phyloP scores from a whole-genome alignment of 2,329 filamentous ascomycete species.

The Cladosporium velox region DNA sequence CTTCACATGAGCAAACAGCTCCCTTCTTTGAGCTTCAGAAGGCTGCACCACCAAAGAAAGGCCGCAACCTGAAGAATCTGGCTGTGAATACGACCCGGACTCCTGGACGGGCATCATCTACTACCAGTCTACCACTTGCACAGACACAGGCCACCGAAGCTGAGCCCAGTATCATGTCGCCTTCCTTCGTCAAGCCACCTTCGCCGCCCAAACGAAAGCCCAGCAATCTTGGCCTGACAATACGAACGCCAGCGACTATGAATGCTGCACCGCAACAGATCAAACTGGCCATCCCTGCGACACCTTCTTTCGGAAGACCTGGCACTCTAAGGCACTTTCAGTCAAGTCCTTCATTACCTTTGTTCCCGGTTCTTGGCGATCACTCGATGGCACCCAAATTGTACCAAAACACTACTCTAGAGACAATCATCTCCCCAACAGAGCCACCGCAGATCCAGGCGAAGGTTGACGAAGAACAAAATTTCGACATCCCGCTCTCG shows the following conservation, averaged over 20 bases:
- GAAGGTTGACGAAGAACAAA: slow-evolving; percentile 55
- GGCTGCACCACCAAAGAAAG: slow-evolving; percentile 59
- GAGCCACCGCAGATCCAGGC: slow-evolving; percentile 13
- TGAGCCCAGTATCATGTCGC: slow-evolving; percentile 67
- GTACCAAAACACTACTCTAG: slow-evolving; percentile 23
- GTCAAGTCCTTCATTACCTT: slow-evolving; percentile 61
- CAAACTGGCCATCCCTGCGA: slow-evolving; percentile 61
- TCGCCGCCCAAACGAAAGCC: slow-evolving; percentile 71
- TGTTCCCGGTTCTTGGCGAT: slow-evolving; percentile 49
- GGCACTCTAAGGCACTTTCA: slow-evolving; percentile 60
- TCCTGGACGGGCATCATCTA: slow-evolving; percentile 44
- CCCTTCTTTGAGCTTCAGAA: slow-evolving; percentile 58
- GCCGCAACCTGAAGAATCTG: slow-evolving; percentile 73
- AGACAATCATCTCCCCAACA: slow-evolving; percentile 36
- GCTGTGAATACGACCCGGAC: slow-evolving; percentile 69
- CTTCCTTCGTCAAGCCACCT: slow-evolving; percentile 77
- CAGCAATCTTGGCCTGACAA: slow-evolving; percentile 73
- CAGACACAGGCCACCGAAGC: slow-evolving; percentile 44
- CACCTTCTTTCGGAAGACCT: slow-evolving; percentile 55
- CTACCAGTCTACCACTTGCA: slow-evolving; percentile 14
- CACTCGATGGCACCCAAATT: neutral
- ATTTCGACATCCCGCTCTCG: slow-evolving; percentile 59
- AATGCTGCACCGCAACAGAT: slow-evolving; percentile 58
- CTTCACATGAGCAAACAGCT: slow-evolving; percentile 51
- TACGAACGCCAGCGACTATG: slow-evolving; percentile 62